Conservation (phyloP, 768 basidiomycete genomes). For the Xerocomus potaroensis region DNA sequence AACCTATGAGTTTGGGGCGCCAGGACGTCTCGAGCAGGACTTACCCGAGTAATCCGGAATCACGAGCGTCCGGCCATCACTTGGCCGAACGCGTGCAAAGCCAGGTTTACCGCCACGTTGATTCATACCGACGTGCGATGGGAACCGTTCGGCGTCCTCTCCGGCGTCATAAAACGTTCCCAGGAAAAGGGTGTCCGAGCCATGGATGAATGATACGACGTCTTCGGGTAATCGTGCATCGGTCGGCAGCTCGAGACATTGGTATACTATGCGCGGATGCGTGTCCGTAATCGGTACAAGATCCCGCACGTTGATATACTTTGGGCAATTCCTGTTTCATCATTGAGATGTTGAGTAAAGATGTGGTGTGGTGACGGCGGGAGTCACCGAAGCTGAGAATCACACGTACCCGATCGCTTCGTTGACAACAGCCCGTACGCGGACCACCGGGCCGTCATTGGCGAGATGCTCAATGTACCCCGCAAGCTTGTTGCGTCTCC, state of each 20-base stretch:
- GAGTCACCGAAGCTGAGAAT: too few relatives aligned
- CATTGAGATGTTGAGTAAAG: background rate
- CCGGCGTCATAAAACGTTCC: constrained; percentile 48
- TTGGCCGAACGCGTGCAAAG: constrained; percentile 52
- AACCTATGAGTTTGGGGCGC: background rate
- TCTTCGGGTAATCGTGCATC: constrained; percentile 46
- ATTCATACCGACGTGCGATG: constrained; percentile 65
- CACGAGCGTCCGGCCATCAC: constrained; percentile 50
- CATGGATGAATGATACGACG: constrained; percentile 44
- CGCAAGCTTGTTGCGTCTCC: constrained; percentile 62
- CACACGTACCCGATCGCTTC: constrained; percentile 54
- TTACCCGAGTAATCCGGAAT: constrained; percentile 60
- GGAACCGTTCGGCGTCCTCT: constrained; percentile 35
- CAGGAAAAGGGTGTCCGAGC: constrained; percentile 54
- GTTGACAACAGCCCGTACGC: constrained; percentile 39
- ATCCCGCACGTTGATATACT: constrained; percentile 59
- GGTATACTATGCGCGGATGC: constrained; percentile 36
- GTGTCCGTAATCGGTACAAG: constrained; percentile 41
- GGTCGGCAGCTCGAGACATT: constrained; percentile 30
- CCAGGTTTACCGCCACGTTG: constrained; percentile 60
- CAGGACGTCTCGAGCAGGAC: background rate
- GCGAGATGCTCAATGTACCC: constrained; percentile 41
- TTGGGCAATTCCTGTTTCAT: constrained; percentile 57
- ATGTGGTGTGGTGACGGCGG: too few relatives aligned
- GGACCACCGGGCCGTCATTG: constrained; percentile 29